Evolutionary conservation across 2,329 filamentous ascomycete genomes (phyloP), one percentile per base, ranked within the genome.

Genomic region (Aspergillus uvarum): DNA sequence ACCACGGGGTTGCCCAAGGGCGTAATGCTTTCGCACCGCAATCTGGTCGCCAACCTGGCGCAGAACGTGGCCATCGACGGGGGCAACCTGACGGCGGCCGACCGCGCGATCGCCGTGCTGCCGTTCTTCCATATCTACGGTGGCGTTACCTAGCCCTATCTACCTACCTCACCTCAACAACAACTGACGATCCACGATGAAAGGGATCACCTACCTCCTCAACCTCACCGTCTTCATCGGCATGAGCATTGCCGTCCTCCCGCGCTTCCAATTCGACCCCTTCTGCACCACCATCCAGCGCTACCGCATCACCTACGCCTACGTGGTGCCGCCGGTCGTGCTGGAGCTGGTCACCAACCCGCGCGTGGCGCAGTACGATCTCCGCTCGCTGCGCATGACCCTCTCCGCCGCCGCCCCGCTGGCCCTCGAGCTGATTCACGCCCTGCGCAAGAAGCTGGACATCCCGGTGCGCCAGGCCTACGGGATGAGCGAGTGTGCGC

Each of bases 1-100:
- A 72, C 70, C 2, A 72, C 69, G 0, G 69, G 69, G 5, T 56
- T 67, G 0, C 68, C 69, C 2, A 72, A 72, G 61, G 70, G 68
- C 0, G 64, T 62, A 1, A 64, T 62, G 62, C 58, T 65, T 24
- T 62, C 64, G 11, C 64, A 64, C 55, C 53, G 53, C n/a, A 65
- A 64, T 24, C 58, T 65, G 49, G 58, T 64, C 12, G 62, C 60
- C 7, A 64, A 61, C 16, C n/a, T 63, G 8, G 31, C 62, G 44
- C 62, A 64, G 48, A 51, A 44, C 21, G 48, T 48, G 1, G 49
- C 58, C 0, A 53, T 64, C 16, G 62, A 64, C 24, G 19, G 51
- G 7, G 58, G 56, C 14, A n/a, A 61, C 2, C 38, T 65, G 35
- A 42, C 54, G 35, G 35, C 61, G 8, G 53, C 49, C 16, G 63